Conservation (phyloP, 148 eudicot species). For the Camellia lanceoleosa region DNA sequence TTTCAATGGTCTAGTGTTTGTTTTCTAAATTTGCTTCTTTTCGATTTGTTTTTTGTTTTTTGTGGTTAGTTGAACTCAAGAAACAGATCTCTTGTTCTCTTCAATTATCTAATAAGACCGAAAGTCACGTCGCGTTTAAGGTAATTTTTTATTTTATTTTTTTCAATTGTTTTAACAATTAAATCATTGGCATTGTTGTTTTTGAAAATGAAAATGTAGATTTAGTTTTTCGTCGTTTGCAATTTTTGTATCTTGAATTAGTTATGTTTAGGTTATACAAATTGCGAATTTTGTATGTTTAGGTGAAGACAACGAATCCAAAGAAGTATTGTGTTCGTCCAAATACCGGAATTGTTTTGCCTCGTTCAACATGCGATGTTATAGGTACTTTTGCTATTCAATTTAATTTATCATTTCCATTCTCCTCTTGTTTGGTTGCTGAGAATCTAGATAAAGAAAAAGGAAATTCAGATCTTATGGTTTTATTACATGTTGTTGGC, state of each 20-base stretch:
- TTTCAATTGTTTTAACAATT: not conserved
- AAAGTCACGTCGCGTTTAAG: slow-evolving; percentile 71
- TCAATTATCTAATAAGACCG: slow-evolving; percentile 63
- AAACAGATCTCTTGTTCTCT: slow-evolving; percentile 78
- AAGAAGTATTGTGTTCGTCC: slow-evolving; percentile 90
- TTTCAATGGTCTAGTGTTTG: slow-evolving; percentile 11
- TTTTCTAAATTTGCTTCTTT: not conserved
- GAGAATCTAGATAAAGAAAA: not conserved
- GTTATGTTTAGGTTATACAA: not conserved
- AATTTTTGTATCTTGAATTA: too few relatives aligned
- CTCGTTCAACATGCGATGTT: slow-evolving; percentile 63
- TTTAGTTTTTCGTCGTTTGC: too few relatives aligned
- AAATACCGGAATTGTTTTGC: slow-evolving; percentile 66
- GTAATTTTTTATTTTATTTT: slow-evolving; percentile 19
- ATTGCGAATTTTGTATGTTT: not conserved
- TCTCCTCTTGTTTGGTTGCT: slow-evolving; percentile 5
- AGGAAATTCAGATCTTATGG: not conserved
- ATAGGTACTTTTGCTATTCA: slow-evolving; percentile 35
- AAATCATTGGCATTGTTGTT: not conserved
- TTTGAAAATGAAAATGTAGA: too few relatives aligned
- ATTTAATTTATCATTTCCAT: not conserved
- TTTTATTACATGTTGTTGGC: not conserved
- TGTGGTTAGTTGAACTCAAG: slow-evolving; percentile 59
- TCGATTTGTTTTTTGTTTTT: slow-evolving; percentile 19
- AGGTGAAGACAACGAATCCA: slow-evolving; percentile 89